These are phyloP conservation scores for Fusarium haematococcum DNA, from an alignment of 2,329 filamentous ascomycete species.

Conservation along the genomic window DNA sequence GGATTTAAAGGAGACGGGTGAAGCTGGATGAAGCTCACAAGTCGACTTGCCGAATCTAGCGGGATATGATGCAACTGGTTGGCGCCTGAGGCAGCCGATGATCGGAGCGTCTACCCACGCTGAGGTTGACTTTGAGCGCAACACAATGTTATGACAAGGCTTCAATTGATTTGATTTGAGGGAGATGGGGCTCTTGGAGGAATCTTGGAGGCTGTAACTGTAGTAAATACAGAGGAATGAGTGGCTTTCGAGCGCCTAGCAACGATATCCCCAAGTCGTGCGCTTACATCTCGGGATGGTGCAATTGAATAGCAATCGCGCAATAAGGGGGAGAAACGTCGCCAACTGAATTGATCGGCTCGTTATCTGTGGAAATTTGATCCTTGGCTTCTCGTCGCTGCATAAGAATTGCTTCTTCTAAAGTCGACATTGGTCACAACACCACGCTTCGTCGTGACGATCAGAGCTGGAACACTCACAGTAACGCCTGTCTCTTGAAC, in stretches of 20 bases:
- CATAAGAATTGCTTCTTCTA: not conserved
- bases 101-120: slow-evolving; percentile 33
- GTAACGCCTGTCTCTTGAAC: not conserved
- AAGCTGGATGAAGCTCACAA: slow-evolving; percentile 32
- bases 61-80: slow-evolving; percentile 44
- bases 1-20: slow-evolving; percentile 27
- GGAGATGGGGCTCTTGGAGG: not conserved
- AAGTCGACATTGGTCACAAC: not conserved
- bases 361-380: not conserved
- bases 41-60: slow-evolving; percentile 34
- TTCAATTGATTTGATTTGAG: not conserved
- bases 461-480: not conserved
- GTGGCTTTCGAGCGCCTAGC: not conserved
- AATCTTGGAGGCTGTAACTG: too few relatives aligned
- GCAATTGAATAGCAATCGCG: slow-evolving; percentile 30
- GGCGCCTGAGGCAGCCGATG: slow-evolving; percentile 45
- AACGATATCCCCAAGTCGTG: not conserved
- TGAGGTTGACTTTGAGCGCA: not conserved
- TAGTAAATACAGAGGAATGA: not conserved
- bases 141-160: not conserved
- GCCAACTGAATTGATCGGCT: slow-evolving; percentile 8
- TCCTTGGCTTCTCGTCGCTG: not conserved
- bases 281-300: slow-evolving; percentile 18
- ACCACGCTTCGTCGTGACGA: not conserved
- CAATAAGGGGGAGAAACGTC: slow-evolving; percentile 28